A percentile compares a stretch with the other conserved stretches of the same genome.
These are phyloP conservation scores for Boletus subcaerulescens DNA, from an alignment of 768 basidiomycete species.

Conservation along the genomic window DNA sequence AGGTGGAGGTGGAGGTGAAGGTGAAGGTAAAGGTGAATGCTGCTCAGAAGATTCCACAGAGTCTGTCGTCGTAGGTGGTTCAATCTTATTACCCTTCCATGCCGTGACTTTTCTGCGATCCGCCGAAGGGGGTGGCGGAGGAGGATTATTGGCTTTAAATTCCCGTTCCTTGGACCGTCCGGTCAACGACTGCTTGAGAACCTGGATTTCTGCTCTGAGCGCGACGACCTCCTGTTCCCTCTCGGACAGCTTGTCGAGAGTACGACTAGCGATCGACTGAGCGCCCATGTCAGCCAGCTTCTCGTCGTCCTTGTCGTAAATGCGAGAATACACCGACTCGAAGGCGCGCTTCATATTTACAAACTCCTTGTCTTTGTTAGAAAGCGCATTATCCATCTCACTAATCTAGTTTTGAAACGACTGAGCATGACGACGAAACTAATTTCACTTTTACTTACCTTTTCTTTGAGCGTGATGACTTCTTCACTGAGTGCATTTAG, in stretches of 20 bases:
- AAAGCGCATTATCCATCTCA: slow-evolving; percentile 47
- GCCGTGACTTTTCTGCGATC: slow-evolving; percentile 6
- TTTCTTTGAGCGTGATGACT: slow-evolving; percentile 64
- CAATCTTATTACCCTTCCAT: slow-evolving; percentile 7
- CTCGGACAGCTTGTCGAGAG: slow-evolving; percentile 64
- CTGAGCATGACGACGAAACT: neutral
- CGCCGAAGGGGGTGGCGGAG: slow-evolving; percentile 56
- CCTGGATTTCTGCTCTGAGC: slow-evolving; percentile 49
- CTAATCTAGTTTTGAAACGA: slow-evolving; percentile 39
- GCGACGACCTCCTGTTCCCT: slow-evolving; percentile 63
- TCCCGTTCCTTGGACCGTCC: slow-evolving; percentile 61
- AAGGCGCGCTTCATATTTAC: slow-evolving; percentile 79
- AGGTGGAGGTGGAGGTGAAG: slow-evolving; percentile 20
- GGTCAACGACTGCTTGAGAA: slow-evolving; percentile 49
- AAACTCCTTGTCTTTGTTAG: slow-evolving; percentile 68
- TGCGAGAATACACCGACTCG: slow-evolving; percentile 82
- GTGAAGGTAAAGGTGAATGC: no score
- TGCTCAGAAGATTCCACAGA: neutral
- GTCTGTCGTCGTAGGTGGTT: neutral
- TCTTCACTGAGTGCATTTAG: slow-evolving; percentile 74
- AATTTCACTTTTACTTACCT: slow-evolving; percentile 42
- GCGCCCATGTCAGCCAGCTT: slow-evolving; percentile 58
- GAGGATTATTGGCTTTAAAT: slow-evolving; percentile 64
- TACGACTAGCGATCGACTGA: slow-evolving; percentile 62
- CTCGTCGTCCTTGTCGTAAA: slow-evolving; percentile 50